Base-by-base conservation (phyloP, 257 asterid species). In the Solanum piurae region DNA sequence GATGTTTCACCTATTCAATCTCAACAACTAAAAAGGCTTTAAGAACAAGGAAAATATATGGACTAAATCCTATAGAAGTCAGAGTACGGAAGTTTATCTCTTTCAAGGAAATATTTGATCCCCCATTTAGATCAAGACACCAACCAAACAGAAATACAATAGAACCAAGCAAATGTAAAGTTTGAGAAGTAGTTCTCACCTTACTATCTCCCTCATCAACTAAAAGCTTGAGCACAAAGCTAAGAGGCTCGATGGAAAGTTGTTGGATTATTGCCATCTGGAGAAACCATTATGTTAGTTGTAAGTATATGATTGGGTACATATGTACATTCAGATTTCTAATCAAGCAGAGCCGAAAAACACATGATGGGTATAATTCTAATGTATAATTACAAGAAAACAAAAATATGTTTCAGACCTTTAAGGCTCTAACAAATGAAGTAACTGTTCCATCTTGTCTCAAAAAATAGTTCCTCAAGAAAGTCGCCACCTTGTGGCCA, bases 361-460 rank as follows among this genome's bases (percentile, higher is more conserved):
- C 58, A 66, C 64, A 44, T 74, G 86, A 91, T 85, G 90, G 89
- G 85, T 87, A 29, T 73, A 44, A 40, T 79, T 60, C 64, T 64
- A 89, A 46, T 87, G 87, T 75, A 71, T 38, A 88, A 21, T 46
- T 46, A 42, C n/a, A 52, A 33, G 16, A 80, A 46, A 36, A 82
- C 42, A 27, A 31, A 46, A 49, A 5, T 80, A 80, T 49, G 86
- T 10, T 33, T 91, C 93, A 86, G 83, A 95, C 99, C 99, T 89
- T 95, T 84, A 97, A 86, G 84, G 98, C 98, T 93, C 95, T 95
- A 88, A 94, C 86, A 86, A 97, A 96, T 80, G 96, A 94, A 82
- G 96, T 92, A 75, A 96, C 91, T 46, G 99, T 97, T 71, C 99
- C 99, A 91, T 96, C 99, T 88, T 96, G 98, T 88, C 93, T 93